Evolutionary conservation across 352 stramenopile species (phyloP).

Genomic region (Thraustochytrium aureum): DNA sequence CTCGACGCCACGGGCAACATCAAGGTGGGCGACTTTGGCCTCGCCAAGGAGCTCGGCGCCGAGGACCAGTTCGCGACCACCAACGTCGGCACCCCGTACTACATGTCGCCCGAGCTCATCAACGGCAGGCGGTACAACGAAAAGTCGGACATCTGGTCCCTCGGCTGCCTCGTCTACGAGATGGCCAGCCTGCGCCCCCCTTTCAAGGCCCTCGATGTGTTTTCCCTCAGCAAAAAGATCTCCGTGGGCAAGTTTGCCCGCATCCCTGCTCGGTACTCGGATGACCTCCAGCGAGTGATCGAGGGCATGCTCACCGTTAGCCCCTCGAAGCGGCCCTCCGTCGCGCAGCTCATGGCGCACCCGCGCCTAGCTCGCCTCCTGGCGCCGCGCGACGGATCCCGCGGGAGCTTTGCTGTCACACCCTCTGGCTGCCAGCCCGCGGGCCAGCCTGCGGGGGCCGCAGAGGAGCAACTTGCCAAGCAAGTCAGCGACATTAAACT

Average conservation of each 20-base stretch:
- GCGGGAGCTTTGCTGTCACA: no score
- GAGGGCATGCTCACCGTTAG: constrained; percentile 73
- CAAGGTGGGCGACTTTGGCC: constrained; percentile 84
- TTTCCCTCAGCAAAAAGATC: constrained; percentile 88
- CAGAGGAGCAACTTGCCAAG: not conserved
- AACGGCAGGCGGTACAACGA: constrained; percentile 89
- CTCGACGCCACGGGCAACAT: constrained; percentile 82
- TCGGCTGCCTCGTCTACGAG: constrained; percentile 84
- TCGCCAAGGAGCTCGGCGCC: constrained; percentile 82
- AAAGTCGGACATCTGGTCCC: constrained; percentile 83
- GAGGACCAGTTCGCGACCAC: constrained; percentile 83
- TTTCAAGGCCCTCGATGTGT: constrained; percentile 86
- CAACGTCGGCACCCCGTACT: constrained; percentile 87
- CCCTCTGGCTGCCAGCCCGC: no score
- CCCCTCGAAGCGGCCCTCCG: constrained; percentile 44
- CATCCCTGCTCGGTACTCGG: constrained; percentile 83
- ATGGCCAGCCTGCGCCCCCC: constrained; percentile 80
- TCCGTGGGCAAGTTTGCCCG: constrained; percentile 83
- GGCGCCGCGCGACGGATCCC: no score
- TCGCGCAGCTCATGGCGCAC: constrained; percentile 55
- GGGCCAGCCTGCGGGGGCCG: no score
- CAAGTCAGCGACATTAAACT: not conserved
- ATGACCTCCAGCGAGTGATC: constrained; percentile 81
- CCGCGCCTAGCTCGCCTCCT: constrained; percentile 30
- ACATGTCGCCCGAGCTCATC: constrained; percentile 80